Evolutionary conservation across 2,329 filamentous ascomycete genomes (phyloP).

Genomic region (Dothistroma septosporum): DNA sequence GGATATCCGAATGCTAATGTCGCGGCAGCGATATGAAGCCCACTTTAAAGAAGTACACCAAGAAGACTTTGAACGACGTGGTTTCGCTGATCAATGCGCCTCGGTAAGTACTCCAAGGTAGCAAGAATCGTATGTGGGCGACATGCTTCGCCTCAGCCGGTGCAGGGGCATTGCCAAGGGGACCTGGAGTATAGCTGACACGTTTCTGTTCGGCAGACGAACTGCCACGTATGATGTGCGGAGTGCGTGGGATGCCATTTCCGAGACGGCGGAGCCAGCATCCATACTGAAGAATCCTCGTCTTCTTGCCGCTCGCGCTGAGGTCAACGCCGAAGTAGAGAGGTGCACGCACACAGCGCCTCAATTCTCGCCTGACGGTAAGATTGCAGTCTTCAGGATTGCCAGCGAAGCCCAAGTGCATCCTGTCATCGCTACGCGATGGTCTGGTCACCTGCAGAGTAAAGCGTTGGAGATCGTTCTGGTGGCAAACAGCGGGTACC

Average conservation of each 20-base stretch:
- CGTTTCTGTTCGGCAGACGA: slow-evolving; percentile 38
- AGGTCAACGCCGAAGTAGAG: slow-evolving; percentile 60
- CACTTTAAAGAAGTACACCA: slow-evolving; percentile 58
- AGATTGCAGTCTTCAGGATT: slow-evolving; percentile 61
- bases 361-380: slow-evolving; percentile 59
- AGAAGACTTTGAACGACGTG: slow-evolving; percentile 59
- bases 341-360: slow-evolving; percentile 59
- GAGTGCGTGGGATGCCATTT: slow-evolving; percentile 58
- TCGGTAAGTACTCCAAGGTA: too few relatives aligned
- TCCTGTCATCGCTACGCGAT: slow-evolving; percentile 63
- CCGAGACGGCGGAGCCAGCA: slow-evolving; percentile 48
- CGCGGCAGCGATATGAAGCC: slow-evolving; percentile 51
- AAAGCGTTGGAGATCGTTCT: slow-evolving; percentile 60
- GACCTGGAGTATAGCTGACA: too few relatives aligned
- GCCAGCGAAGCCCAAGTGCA: slow-evolving; percentile 59
- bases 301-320: slow-evolving; percentile 52
- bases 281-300: slow-evolving; percentile 49
- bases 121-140: too few relatives aligned
- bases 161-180: too few relatives aligned
- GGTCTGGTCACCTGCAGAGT: slow-evolving; percentile 59
- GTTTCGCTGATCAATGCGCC: slow-evolving; percentile 64
- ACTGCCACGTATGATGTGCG: slow-evolving; percentile 58
- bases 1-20: background rate
- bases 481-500: slow-evolving; percentile 64
- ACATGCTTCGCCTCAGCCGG: too few relatives aligned